Evolutionary conservation across 177 flowering plant genomes (phyloP), one percentile per base, ranked within the genome.

Genomic region (Tripterygium wilfordii): DNA sequence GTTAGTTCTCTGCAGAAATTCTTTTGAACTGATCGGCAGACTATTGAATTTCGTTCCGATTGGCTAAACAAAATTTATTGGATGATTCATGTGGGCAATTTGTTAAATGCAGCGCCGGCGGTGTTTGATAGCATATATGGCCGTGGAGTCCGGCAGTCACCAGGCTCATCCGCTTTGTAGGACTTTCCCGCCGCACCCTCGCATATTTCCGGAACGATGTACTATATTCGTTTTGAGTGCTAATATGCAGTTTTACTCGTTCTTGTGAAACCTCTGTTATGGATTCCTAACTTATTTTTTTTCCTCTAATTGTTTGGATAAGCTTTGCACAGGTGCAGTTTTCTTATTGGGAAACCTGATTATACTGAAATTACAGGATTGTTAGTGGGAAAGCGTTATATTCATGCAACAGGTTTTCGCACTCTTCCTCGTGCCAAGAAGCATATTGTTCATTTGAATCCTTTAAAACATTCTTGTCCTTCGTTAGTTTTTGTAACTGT

Each of bases 331-430:
- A 32, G 54, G 52, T 67, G 57, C 63, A 47, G 67, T 39, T 56
- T 32, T 36, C 48, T n/a, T 58, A 18, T 8, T 27, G 43, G 61
- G 26, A 51, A 30, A 29, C 60, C 26, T 37, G 37, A 36, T 25
- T 64, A 39, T 48, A 49, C 61, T 22, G 59, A 45, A 21, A 22
- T 47, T 20, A 29, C 44, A 3, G 48, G 53, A 38, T 53, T 36
- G 8, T 53, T 36, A 8, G 49, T 45, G 30, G 16, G 42, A 23
- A 14, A 22, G 5, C 56, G 27, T 48, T 60, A 18, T 57, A 54
- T 86, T 60, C 92, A 83, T 58, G 79, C 88, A 48, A 70, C 86
- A 70, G 88, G 95, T 89, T 36, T 24, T 41, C 19, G 17, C 42
- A 39, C 28, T 23, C 25, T 38, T 9, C 22, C 24, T 30, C 14